Conservation (phyloP, 441 rosid genomes). For the Oxalis stricta region DNA sequence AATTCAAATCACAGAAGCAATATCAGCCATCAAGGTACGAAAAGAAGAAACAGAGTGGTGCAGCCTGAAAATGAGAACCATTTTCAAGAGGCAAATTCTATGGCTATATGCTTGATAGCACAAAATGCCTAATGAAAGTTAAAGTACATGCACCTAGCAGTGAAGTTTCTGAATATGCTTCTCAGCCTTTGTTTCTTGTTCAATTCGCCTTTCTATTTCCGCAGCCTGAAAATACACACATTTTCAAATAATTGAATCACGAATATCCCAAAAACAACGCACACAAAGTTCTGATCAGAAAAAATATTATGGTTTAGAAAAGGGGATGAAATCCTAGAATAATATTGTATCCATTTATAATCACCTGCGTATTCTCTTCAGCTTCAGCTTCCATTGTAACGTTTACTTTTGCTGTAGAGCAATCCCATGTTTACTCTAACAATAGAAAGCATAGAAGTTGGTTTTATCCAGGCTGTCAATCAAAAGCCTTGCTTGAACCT, state of each 20-base stretch:
- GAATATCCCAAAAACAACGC: neutral
- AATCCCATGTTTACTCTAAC: conserved; percentile 52
- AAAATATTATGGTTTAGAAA: conserved; percentile 1
- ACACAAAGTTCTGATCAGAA: neutral
- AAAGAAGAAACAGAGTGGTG: too few relatives aligned
- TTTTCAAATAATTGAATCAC: conserved; percentile 3
- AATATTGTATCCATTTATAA: conserved; percentile 2
- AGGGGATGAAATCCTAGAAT: neutral
- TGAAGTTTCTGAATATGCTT: conserved; percentile 80
- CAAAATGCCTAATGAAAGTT: neutral
- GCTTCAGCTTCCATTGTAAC: conserved; percentile 47
- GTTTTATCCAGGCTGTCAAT: conserved; percentile 16
- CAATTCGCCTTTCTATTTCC: conserved; percentile 88
- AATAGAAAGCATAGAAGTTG: conserved; percentile 35
- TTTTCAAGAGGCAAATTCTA: neutral
- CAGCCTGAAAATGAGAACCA: neutral
- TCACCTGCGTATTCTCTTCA: conserved; percentile 76
- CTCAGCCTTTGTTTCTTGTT: conserved; percentile 90
- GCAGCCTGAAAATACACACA: conserved; percentile 40
- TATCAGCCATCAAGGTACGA: too few relatives aligned
- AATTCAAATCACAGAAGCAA: too few relatives aligned
- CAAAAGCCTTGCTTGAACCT: conserved; percentile 16
- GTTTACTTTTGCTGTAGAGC: conserved; percentile 71
- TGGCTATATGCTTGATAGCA: too few relatives aligned
- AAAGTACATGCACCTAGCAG: conserved; percentile 50